Base-by-base conservation (phyloP, 2,329 filamentous ascomycete genomes). In the Alternaria conjuncta region DNA sequence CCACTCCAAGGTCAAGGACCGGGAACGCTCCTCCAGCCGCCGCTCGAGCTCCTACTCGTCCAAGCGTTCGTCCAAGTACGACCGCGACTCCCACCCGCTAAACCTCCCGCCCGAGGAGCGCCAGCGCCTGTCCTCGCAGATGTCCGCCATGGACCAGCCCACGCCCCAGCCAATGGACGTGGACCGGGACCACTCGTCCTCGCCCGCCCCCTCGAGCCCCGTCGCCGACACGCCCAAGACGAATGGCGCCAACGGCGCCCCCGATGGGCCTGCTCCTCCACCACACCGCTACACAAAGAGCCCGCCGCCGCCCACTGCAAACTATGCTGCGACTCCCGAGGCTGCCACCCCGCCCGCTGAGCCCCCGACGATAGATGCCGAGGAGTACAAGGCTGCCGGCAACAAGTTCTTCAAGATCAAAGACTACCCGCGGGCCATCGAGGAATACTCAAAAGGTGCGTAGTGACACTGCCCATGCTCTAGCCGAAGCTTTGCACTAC, bases 371-470 rank as follows among this genome's bases (percentile, higher is more conserved):
- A 92, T 95, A 57, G 93, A 97, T 77, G 93, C 95, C 25, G 96
- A 99, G 82, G 86, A 89, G 12, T 97, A 91, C 87, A 99, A 99
- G 85, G 88, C 92, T 72, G 89, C 92, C 3, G 96, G 96, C 63
- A 99, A 99, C 84, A 96, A 96, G 76, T 95, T 93, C 77, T 99
- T 97, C 87, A 98, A 97, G 84, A 92, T 94, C 68, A 93, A 91
- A 78, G 92, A 97, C 76, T 99, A 95, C 80, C 83, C 86, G 64
- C 91, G 92, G 77, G 95, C 96, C 23, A 94, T 98, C 78, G 88
- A 92, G 71, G 93, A 97, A 81, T 99, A 98, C 81, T 93, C 92
- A 71, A 97, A 97, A 88, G 95, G 95, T 97, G 85, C 63, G 85
- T 78, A 79, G 63, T 58, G 25, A 59, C 55, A 46, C 61, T 56